Base-by-base conservation (phyloP, 2,329 filamentous ascomycete genomes). In the Rachicladosporium sp. region DNA sequence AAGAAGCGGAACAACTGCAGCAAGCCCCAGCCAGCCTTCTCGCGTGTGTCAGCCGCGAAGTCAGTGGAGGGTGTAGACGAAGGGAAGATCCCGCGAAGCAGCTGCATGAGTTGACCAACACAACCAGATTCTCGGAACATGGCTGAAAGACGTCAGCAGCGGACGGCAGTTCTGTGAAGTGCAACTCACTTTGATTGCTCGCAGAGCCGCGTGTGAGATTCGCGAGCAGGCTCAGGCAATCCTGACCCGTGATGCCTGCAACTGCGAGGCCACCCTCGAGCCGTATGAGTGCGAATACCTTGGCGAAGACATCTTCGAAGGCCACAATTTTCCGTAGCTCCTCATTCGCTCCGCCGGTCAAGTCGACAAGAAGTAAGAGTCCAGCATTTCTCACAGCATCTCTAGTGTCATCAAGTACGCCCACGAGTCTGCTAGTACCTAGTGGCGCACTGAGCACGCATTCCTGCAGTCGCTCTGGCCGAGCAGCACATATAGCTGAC, bases 301-400 rank as follows among this genome's bases (percentile, higher is more conserved):
- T 78, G 45, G 91, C 86, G 52, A 95, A 96, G 0, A 88, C 85
- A 68, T 86, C 89, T 54, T 95, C 87, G 50, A 95, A 96, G 0
- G 87, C 91, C 15, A 96, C 88, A 2, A 96, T 72, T 60, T 96
- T 96, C 57, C 96, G 88, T 38, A 98, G 74, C 52, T 96, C 88
- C 32, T 80, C 67, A 6, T 89, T 94, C 0, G 79, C 80, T 23
- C 86, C 84, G 35, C 52, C 54, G 0, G 91, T 95, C 23, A 98
- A 70, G 42, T 87, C 83, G 27, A 84, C 93, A 36, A 98, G 73
- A 10, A 98, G 71, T n/a, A 81, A 71, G 21, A 98, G 72, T 4
- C 79, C 86, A 63, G 93, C 76, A 62, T 93, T 93, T 46, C 89
- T 78, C 35, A 96, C 73, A 10, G 85, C 85, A 50, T 98, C 91